A percentile compares a stretch with the other conserved stretches of the same genome.
Evolutionary conservation across 139 green algal genomes (phyloP).

Genomic region (Chlorella sorokiniana): DNA sequence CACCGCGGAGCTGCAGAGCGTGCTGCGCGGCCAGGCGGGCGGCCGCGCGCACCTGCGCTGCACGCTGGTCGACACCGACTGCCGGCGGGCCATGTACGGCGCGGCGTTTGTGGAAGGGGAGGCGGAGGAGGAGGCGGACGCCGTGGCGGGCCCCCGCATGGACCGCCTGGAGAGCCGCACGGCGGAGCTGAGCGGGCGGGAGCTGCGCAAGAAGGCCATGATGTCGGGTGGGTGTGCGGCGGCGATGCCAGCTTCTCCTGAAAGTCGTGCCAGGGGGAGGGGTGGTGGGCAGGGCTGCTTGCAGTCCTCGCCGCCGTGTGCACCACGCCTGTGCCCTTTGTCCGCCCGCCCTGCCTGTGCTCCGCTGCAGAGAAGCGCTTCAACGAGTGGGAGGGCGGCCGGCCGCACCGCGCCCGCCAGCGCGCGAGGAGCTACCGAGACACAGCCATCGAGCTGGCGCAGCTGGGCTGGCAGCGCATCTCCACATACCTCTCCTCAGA

Average conservation of each 20-base stretch:
- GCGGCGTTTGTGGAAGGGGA: neutral
- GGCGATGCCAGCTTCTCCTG: neutral
- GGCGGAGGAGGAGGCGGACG: neutral
- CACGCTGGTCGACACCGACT: constrained; percentile 12
- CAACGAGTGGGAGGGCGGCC: neutral
- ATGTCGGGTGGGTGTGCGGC: neutral
- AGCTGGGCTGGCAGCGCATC: neutral
- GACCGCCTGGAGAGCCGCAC: constrained; percentile 21
- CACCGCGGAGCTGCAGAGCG: neutral
- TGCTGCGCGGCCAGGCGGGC: neutral
- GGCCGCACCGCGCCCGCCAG: neutral
- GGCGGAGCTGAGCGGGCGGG: neutral
- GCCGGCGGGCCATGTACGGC: constrained; percentile 1
- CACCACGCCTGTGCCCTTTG: too few species aligned
- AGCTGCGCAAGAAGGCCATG: constrained; percentile 22
- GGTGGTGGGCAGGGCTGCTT: too few species aligned
- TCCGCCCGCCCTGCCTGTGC: too few species aligned
- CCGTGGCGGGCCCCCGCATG: neutral
- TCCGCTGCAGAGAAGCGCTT: neutral
- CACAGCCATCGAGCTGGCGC: neutral
- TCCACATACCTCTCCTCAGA: neutral
- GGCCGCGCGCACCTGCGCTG: neutral
- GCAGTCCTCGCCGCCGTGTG: too few species aligned
- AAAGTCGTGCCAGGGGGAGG: neutral
- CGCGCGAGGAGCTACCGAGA: neutral